These are phyloP conservation scores for Phytophthora sp. DNA, from an alignment of 352 stramenopile genomes.

Conservation along the genomic window DNA sequence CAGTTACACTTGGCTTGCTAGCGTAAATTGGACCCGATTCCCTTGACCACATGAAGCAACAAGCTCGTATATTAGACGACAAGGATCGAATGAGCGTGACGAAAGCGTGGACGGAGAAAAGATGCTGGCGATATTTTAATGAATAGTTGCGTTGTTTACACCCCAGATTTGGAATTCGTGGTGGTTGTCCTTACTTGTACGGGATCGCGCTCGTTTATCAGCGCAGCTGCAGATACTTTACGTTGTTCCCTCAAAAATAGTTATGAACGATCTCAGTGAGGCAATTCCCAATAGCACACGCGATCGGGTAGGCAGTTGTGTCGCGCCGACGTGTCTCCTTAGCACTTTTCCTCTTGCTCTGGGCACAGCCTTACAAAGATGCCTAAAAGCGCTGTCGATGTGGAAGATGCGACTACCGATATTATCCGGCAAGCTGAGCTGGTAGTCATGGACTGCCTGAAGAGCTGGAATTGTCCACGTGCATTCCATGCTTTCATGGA, in stretches of 20 bases:
- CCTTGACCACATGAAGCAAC: constrained; percentile 14
- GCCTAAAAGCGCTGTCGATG: constrained; percentile 26
- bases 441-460: constrained; percentile 76
- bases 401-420: constrained; percentile 31
- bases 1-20: constrained; percentile 15
- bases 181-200: neutral
- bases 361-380: constrained; percentile 12
- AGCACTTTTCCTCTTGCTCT: neutral
- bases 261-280: neutral
- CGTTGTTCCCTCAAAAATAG: constrained; percentile 25
- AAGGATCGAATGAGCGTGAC: constrained; percentile 15
- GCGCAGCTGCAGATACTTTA: neutral
- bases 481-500: constrained; percentile 62
- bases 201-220: constrained; percentile 9
- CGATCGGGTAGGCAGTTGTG: constrained; percentile 1
- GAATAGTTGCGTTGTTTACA: constrained; percentile 28
- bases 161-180: neutral
- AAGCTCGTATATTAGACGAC: constrained; percentile 24
- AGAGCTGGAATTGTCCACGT: constrained; percentile 56
- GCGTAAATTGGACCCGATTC: constrained; percentile 16
- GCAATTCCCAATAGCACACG: neutral
- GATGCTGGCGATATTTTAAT: constrained; percentile 40
- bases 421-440: constrained; percentile 67
- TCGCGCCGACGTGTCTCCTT: neutral
- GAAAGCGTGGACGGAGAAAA: constrained; percentile 18